phyloP scores from a whole-genome alignment of 331 rosid genomes.

The Quercus phellos region DNA sequence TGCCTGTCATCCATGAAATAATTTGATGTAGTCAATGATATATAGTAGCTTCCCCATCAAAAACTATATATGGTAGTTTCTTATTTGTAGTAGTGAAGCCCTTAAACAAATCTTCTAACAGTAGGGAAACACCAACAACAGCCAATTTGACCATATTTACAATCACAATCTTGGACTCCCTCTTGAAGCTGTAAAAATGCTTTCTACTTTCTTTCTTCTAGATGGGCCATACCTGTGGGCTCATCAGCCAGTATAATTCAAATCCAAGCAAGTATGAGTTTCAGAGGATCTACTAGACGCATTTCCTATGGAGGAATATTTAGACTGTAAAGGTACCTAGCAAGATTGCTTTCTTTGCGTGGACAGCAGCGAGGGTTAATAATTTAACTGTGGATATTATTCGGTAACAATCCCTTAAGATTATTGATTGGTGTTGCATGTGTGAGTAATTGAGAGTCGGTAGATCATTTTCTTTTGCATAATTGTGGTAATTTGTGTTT shows the following conservation, averaged over 20 bases:
- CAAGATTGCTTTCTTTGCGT: no score
- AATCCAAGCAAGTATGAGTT: neutral
- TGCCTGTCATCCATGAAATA: neutral
- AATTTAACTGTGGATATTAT: no score
- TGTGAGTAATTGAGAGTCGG: no score
- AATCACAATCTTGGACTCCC: neutral
- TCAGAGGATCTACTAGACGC: no score
- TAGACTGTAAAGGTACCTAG: no score
- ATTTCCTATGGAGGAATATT: no score
- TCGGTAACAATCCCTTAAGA: no score
- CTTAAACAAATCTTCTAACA: neutral
- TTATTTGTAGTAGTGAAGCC: neutral
- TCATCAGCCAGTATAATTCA: neutral
- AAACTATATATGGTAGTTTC: neutral
- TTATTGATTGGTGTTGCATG: no score
- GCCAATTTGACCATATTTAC: neutral
- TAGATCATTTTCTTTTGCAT: no score
- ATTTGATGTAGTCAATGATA: neutral
- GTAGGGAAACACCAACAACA: neutral
- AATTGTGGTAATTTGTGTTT: no score
- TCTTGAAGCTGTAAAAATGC: neutral
- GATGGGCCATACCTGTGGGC: neutral
- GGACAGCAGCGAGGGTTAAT: no score
- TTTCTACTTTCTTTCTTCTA: neutral
- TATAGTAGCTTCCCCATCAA: no score